Evolutionary conservation across 2,329 filamentous ascomycete genomes (phyloP).

Genomic region (Tolypocladium amazonense): DNA sequence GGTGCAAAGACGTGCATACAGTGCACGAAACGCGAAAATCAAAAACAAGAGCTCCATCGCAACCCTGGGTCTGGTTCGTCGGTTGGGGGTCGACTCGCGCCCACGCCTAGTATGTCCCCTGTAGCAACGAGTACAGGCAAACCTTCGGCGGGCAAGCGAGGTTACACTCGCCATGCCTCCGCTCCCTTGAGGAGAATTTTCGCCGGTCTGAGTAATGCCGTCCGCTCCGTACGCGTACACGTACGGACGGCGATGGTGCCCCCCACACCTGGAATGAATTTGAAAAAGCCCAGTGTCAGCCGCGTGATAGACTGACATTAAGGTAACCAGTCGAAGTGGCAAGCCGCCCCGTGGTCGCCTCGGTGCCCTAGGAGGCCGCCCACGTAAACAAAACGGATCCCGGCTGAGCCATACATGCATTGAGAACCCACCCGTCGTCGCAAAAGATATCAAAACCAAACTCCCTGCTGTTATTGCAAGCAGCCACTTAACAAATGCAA

Average conservation of each 20-base stretch:
- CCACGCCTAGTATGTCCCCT: not conserved
- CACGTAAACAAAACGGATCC: not conserved
- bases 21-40: not conserved
- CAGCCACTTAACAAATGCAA: not conserved
- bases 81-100: not conserved
- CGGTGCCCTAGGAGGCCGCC: not conserved
- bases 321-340: not conserved
- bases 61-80: not conserved
- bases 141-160: not conserved
- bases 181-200: not conserved
- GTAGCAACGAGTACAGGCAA: not conserved
- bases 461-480: not conserved
- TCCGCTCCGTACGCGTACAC: not conserved
- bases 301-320: not conserved
- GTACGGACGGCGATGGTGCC: not conserved
- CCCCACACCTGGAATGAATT: not conserved
- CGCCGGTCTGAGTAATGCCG: not conserved
- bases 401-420: not conserved
- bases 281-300: not conserved
- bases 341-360: not conserved
- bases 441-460: not conserved
- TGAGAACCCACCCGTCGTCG: not conserved
- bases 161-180: not conserved
- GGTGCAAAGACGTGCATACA: not conserved
- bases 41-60: not conserved